A percentile compares a stretch with the other conserved stretches of the same genome.
Evolutionary conservation across 306 rosid species (phyloP).

Genomic region (Astragalus glycyphyllos): DNA sequence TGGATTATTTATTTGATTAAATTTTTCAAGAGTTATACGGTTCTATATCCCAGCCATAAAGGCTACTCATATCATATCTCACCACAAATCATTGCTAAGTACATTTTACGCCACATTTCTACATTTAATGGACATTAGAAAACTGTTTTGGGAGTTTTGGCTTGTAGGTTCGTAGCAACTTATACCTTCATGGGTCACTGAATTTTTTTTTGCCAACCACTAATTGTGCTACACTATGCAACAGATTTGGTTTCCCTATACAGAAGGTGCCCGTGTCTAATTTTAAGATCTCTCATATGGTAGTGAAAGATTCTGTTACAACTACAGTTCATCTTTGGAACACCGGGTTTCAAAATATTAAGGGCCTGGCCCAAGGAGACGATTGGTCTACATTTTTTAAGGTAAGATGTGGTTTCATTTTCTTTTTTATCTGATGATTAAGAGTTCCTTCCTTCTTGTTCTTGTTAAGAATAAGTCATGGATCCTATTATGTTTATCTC

Average conservation of each 20-base stretch:
- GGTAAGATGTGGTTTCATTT: constrained; percentile 52
- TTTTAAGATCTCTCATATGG: constrained; percentile 61
- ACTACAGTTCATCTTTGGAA: constrained; percentile 66
- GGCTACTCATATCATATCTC: constrained; percentile 26
- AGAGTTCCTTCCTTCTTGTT: constrained; percentile 25
- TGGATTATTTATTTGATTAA: constrained; percentile 28
- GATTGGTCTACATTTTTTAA: constrained; percentile 73
- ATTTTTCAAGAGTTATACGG: constrained; percentile 32
- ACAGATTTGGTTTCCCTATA: constrained; percentile 61
- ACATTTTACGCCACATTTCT: constrained; percentile 6
- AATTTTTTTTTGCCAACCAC: constrained; percentile 31
- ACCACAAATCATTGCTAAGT: constrained; percentile 28
- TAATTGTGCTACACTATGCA: constrained; percentile 38
- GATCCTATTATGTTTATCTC: neutral
- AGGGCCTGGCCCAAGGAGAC: constrained; percentile 64
- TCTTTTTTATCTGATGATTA: neutral
- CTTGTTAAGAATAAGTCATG: constrained; percentile 7
- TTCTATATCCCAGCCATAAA: constrained; percentile 32
- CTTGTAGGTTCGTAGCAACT: constrained; percentile 23
- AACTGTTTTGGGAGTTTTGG: constrained; percentile 30
- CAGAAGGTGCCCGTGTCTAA: constrained; percentile 52
- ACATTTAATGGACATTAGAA: constrained; percentile 25
- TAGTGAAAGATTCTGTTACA: constrained; percentile 53
- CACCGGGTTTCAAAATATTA: constrained; percentile 53
- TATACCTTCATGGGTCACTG: constrained; percentile 18